Base-by-base conservation (phyloP, 2,329 filamentous ascomycete genomes). In the Arthrobotrys iridis region DNA sequence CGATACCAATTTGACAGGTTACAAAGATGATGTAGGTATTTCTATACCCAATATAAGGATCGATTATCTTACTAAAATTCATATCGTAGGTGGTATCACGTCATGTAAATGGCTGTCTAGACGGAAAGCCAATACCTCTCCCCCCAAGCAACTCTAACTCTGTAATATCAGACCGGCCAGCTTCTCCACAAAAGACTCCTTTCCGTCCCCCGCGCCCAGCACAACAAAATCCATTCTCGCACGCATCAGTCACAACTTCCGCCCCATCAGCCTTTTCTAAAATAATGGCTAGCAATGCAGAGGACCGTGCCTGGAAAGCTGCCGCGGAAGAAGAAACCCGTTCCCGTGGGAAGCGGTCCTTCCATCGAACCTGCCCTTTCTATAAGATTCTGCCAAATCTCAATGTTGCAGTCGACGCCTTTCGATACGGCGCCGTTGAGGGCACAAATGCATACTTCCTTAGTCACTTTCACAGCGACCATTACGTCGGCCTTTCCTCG, bases 341-440 rank as follows among this genome's bases (percentile, higher is more conserved):
- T 15, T 76, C 73, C 7, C 66, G 73, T 4, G 67, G 60, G 43
- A 66, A 76, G 91, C 15, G 90, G 8, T 63, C 93, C 0, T 95
- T 94, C 79, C 88, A 94, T 80, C 88, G 95, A 55, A 97, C 93
- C 0, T 99, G 95, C 80, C 95, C 95, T 0, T 99, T 99, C 80
- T 99, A 99, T 85, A 99, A 99, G 82, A 97, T 98, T 77, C 90
- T 99, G 83, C 93, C 94, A 0, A 93, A 93, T 0, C 91, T 97
- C 79, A 92, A 87, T 77, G 96, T 98, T 62, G 96, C 93, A 70
- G 95, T 99, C 0, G 95, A 99, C 82, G 95, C 95, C 0, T 97
- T 99, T 80, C 89, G 94, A 18, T 99, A 98, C 80, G 95, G 95
- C 1, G 93, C 93, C 2, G 92, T 99, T 0, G 87, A 96, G 80